Evolutionary conservation across 352 stramenopile species (phyloP), one percentile per base, ranked within the genome.

Genomic region (Plasmopara viticola): DNA sequence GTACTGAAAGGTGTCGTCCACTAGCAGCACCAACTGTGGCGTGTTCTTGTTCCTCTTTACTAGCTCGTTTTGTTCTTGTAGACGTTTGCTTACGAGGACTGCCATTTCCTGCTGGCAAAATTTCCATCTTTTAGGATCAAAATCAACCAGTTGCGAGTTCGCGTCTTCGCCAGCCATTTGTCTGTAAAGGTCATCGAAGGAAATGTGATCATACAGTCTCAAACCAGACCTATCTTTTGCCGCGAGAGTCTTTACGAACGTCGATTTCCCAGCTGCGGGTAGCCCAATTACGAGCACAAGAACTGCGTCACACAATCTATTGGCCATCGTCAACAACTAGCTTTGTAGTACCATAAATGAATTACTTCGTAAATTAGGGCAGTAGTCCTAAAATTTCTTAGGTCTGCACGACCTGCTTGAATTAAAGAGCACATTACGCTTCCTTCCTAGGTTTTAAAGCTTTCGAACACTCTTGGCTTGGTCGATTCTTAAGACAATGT

Each of bases 1-100:
- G 29, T 78, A 84, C 28, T 75, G 64, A 42, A 90, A 87, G 44
- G 82, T 88, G 48, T 90, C 80, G 37, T 90, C 80, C 2, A 87
- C 60, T 13, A 90, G 52, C 15, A 90, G 48, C 28, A 88, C 60
- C 6, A 78, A 45, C 6, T 59, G 60, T 18, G 53, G 50, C 5
- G 15, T 48, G 8, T 34, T 18, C 0, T 17, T 14, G 5, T 50
- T 50, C 9, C 10, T 17, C 15, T 29, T 50, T 5, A 3, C 1
- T 9, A 18, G 48, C n/a, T n/a, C 17, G 1, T 31, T 58, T 9
- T 47, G 9, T 17, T 60, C 54, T 14, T 54, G n/a, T 10, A 64
- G 60, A 8, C 31, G 48, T 37, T 17, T 42, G n/a, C 9, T 49
- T 13, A 83, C 63, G 25, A 52, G 52, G 15, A 34, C 6, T 12